Evolutionary conservation across 1,284 basidiomycete species (phyloP).

Genomic region (Prillingera fragicola): DNA sequence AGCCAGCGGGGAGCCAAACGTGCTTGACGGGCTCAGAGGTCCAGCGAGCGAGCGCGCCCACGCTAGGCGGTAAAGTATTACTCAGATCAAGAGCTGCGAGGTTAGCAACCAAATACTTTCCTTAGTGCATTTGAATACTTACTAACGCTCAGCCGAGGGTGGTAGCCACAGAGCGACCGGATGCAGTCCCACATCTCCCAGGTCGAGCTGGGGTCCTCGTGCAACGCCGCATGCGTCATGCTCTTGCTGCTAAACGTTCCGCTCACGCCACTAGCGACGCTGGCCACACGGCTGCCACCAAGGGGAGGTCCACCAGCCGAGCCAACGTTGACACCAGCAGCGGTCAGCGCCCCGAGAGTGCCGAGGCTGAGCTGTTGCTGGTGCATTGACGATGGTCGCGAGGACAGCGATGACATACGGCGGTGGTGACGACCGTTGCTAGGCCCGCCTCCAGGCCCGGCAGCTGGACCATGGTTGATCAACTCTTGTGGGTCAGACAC

Average conservation of each 20-base stretch:
- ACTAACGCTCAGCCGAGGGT: slow-evolving; percentile 75
- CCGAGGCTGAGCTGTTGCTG: slow-evolving; percentile 32
- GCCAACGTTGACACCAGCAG: neutral
- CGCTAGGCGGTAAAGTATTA: slow-evolving; percentile 71
- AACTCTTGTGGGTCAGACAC: slow-evolving; percentile 59
- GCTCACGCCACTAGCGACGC: neutral
- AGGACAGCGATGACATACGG: slow-evolving; percentile 38
- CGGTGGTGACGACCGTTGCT: slow-evolving; percentile 27
- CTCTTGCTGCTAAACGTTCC: slow-evolving; percentile 9
- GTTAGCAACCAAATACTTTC: neutral
- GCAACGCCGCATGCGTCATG: slow-evolving; percentile 12
- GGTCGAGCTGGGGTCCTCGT: slow-evolving; percentile 67
- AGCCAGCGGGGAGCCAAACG: slow-evolving; percentile 79
- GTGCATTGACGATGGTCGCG: slow-evolving; percentile 35
- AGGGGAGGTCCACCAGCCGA: no score
- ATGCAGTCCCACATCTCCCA: slow-evolving; percentile 99
- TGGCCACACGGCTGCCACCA: slow-evolving; percentile 6
- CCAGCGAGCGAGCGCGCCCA: slow-evolving; percentile 74
- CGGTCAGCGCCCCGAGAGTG: slow-evolving; percentile 8
- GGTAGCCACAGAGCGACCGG: slow-evolving; percentile 80
- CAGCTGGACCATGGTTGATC: slow-evolving; percentile 33
- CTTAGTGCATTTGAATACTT: slow-evolving; percentile 30
- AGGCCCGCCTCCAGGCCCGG: neutral
- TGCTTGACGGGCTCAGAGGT: slow-evolving; percentile 82
- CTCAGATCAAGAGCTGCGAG: slow-evolving; percentile 82